Conservation (phyloP, 768 basidiomycete genomes). For the Gyrodon lividus region DNA sequence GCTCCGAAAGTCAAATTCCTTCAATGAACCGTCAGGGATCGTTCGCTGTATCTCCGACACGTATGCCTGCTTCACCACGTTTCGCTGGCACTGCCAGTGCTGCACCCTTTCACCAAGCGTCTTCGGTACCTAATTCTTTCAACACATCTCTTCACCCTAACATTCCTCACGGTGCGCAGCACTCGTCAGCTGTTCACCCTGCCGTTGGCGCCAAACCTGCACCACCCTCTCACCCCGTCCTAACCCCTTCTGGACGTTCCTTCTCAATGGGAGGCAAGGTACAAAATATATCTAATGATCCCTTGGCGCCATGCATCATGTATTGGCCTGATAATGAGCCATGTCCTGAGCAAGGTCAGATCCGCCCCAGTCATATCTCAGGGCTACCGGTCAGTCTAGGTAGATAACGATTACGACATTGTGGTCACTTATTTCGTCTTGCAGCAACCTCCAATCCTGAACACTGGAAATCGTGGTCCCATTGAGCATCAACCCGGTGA, state of each 20-base stretch:
- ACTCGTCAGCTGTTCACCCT: slow-evolving; percentile 27
- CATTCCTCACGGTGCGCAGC: slow-evolving; percentile 21
- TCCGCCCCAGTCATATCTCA: slow-evolving; percentile 55
- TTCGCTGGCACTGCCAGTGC: slow-evolving; percentile 19
- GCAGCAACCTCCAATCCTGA: slow-evolving; percentile 82
- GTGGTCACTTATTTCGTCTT: neutral
- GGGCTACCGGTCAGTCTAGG: slow-evolving; percentile 50
- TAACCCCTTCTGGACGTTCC: slow-evolving; percentile 81
- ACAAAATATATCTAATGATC: slow-evolving; percentile 75
- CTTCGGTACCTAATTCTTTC: slow-evolving; percentile 25
- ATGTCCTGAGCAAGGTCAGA: slow-evolving; percentile 77
- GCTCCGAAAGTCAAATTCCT: slow-evolving; percentile 37
- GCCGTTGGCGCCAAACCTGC: slow-evolving; percentile 31
- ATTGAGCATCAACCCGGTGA: slow-evolving; percentile 84
- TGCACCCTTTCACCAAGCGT: slow-evolving; percentile 13
- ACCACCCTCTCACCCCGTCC: slow-evolving; percentile 60
- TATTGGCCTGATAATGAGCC: slow-evolving; percentile 92
- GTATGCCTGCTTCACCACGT: slow-evolving; percentile 26
- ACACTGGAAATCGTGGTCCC: slow-evolving; percentile 85
- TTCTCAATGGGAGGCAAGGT: slow-evolving; percentile 77
- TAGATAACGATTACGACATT: neutral
- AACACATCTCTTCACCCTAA: slow-evolving; percentile 34
- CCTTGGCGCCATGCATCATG: slow-evolving; percentile 73
- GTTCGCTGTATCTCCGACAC: slow-evolving; percentile 20
- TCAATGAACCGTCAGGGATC: slow-evolving; percentile 31